Conservation (phyloP, 805 yeast genomes). For the Candida xiaguanensis region DNA sequence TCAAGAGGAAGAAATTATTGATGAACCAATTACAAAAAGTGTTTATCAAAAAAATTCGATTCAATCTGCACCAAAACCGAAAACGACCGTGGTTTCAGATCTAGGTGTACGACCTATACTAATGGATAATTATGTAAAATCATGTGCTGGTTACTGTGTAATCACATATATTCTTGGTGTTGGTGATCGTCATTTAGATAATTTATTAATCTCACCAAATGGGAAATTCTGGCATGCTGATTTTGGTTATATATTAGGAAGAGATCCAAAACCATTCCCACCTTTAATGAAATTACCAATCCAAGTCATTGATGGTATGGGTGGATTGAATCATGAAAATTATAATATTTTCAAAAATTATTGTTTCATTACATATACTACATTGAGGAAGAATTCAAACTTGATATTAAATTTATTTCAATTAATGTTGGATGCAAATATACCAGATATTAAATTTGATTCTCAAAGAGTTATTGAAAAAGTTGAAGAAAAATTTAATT, state of each 20-base stretch:
- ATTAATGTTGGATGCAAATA: constrained; percentile 88
- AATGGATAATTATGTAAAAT: constrained; percentile 91
- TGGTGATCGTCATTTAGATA: constrained; percentile 96
- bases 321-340: constrained; percentile 83
- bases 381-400: constrained; percentile 83
- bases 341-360: constrained; percentile 84
- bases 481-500: constrained; percentile 89
- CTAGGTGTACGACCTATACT: constrained; percentile 56
- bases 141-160: constrained; percentile 98
- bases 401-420: constrained; percentile 87
- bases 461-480: constrained; percentile 84
- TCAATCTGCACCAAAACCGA: constrained; percentile 16
- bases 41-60: constrained; percentile 15
- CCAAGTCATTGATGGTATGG: constrained; percentile 97
- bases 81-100: constrained; percentile 32
- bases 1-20: constrained; percentile 17
- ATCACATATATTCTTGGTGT: constrained; percentile 92
- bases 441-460: constrained; percentile 84
- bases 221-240: constrained; percentile 97
- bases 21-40: constrained; percentile 24
- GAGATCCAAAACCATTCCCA: constrained; percentile 98
- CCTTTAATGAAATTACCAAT: constrained; percentile 97
- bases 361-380: constrained; percentile 92
- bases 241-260: constrained; percentile 93
- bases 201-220: constrained; percentile 69